Evolutionary conservation across 495 filamentous ascomycete species (phyloP).

Genomic region (Barbatosphaeria neglecta): DNA sequence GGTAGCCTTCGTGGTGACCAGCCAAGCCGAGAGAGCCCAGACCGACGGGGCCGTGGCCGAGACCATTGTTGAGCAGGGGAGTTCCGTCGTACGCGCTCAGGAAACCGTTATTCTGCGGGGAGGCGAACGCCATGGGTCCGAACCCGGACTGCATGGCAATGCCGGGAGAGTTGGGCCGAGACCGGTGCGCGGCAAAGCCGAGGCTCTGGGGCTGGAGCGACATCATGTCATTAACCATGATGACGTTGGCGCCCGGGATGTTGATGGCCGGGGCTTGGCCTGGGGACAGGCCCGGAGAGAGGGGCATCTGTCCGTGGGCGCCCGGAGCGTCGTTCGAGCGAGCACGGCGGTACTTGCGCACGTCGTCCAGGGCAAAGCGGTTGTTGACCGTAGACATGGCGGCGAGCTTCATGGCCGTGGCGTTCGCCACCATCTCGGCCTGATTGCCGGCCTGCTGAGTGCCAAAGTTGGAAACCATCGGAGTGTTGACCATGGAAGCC

Average conservation of each 20-base stretch:
- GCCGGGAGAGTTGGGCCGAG: constrained; percentile 86
- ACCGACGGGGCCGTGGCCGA: constrained; percentile 58
- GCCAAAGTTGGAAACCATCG: constrained; percentile 82
- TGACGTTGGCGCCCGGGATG: constrained; percentile 54
- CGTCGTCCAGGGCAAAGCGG: constrained; percentile 91
- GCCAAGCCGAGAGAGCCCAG: constrained; percentile 62
- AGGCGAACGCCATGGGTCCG: constrained; percentile 63
- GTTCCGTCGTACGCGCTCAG: constrained; percentile 74
- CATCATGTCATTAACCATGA: constrained; percentile 83
- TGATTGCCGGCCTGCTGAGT: constrained; percentile 47
- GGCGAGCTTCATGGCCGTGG: constrained; percentile 96
- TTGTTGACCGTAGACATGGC: constrained; percentile 97
- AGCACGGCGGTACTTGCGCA: constrained; percentile 82
- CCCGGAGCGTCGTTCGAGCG: constrained; percentile 77
- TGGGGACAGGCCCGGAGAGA: constrained; percentile 31
- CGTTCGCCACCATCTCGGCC: constrained; percentile 97
- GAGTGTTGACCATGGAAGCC: constrained; percentile 97
- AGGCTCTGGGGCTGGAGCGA: constrained; percentile 79
- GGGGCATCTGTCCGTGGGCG: constrained; percentile 20
- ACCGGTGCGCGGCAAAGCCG: constrained; percentile 66
- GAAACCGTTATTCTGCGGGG: constrained; percentile 92
- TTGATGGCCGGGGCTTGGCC: constrained; percentile 25
- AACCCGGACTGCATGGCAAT: constrained; percentile 66
- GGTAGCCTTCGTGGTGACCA: constrained; percentile 66
- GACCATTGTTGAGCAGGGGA: constrained; percentile 61